Evolutionary conservation across 192 early-diverging fungal species (phyloP).

Genomic region (Jimgerdemannia flammicorona): DNA sequence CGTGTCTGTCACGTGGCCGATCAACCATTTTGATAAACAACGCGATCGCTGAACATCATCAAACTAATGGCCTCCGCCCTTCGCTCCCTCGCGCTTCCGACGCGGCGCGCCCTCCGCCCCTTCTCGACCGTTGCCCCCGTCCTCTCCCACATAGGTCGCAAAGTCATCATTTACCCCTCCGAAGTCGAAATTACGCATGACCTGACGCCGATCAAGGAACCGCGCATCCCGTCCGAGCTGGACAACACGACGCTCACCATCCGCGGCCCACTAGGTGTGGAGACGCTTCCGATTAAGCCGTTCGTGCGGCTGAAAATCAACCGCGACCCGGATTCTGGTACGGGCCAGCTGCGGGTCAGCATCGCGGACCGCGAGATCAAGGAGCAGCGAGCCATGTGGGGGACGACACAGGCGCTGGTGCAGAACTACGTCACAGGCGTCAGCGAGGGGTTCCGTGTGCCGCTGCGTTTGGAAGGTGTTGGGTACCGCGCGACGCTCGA

Average conservation of each 20-base stretch:
- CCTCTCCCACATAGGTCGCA: constrained; percentile 80
- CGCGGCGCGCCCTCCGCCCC: constrained; percentile 9
- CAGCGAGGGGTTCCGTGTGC: constrained; percentile 80
- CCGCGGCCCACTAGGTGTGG: constrained; percentile 77
- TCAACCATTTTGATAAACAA: neutral
- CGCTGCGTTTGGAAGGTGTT: constrained; percentile 86
- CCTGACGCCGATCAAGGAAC: constrained; percentile 57
- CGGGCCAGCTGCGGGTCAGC: constrained; percentile 43
- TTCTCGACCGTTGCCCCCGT: constrained; percentile 42
- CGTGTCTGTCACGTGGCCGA: neutral
- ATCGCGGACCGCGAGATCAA: constrained; percentile 60
- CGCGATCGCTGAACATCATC: neutral
- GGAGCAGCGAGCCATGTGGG: constrained; percentile 93
- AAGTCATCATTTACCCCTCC: constrained; percentile 65
- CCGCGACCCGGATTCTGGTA: constrained; percentile 13
- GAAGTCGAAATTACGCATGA: constrained; percentile 73
- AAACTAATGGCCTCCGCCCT: neutral
- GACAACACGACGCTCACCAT: constrained; percentile 68
- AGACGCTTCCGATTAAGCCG: constrained; percentile 77
- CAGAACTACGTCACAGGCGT: constrained; percentile 87
- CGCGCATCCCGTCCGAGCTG: constrained; percentile 55
- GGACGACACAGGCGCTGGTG: constrained; percentile 88
- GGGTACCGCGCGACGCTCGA: constrained; percentile 91
- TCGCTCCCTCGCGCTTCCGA: constrained; percentile 4
- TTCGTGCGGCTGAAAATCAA: constrained; percentile 55